Conservation (phyloP, 2,329 filamentous ascomycete species). For the Sporothrix schenckii region DNA sequence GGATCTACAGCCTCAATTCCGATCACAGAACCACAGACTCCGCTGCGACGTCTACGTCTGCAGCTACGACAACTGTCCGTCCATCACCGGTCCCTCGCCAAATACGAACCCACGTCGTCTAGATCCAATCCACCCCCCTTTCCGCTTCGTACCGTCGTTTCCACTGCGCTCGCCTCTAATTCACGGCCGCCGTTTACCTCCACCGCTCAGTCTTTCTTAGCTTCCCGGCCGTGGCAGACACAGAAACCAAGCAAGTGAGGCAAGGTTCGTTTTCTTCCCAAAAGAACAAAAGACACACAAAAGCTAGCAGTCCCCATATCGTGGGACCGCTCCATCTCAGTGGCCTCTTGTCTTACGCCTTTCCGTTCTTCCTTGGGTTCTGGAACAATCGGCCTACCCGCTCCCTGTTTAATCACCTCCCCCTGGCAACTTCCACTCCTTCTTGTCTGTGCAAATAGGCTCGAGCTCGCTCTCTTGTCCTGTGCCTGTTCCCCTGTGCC, state of each 20-base stretch:
- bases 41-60: background rate
- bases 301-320: constrained; percentile 16
- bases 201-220: constrained; percentile 9
- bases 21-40: too few relatives aligned
- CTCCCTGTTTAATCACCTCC: constrained; percentile 23
- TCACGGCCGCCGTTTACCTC: constrained; percentile 9
- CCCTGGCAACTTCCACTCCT: background rate
- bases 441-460: constrained; percentile 9
- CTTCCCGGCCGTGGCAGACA: constrained; percentile 8
- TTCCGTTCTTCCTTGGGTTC: constrained; percentile 18
- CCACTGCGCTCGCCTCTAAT: constrained; percentile 29
- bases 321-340: constrained; percentile 10
- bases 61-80: background rate
- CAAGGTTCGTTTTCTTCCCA: background rate
- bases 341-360: background rate
- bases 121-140: constrained; percentile 14
- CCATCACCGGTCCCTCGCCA: constrained; percentile 1
- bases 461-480: constrained; percentile 16
- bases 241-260: background rate
- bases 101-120: constrained; percentile 6
- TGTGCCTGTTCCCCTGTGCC: background rate
- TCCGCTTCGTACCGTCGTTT: constrained; percentile 5
- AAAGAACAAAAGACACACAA: background rate
- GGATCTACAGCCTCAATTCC: background rate
- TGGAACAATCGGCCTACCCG: constrained; percentile 28